phyloP scores from a whole-genome alignment of 2,329 filamentous ascomycete species.

The Geosmithia putterillii region DNA sequence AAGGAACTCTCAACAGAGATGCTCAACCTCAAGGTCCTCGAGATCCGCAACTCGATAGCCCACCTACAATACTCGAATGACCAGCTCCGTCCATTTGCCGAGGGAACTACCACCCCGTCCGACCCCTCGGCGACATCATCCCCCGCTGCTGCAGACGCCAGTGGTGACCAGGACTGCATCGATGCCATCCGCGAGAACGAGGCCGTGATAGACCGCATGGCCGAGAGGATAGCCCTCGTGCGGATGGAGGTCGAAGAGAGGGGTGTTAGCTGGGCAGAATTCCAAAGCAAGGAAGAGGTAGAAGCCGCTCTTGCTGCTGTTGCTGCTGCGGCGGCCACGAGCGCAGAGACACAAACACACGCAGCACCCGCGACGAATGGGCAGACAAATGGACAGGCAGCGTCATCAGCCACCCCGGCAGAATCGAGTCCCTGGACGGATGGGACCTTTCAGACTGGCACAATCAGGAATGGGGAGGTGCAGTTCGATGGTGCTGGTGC shows the following conservation, averaged over 20 bases:
- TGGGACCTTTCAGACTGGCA: slow-evolving; percentile 51
- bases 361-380: slow-evolving; percentile 2
- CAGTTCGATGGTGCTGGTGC: slow-evolving; percentile 23
- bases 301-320: too few relatives aligned
- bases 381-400: too few relatives aligned
- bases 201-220: slow-evolving; percentile 54
- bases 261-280: slow-evolving; percentile 44
- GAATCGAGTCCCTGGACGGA: slow-evolving; percentile 42
- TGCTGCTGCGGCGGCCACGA: slow-evolving; percentile 11
- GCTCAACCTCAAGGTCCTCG: slow-evolving; percentile 63
- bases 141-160: not conserved
- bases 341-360: not conserved
- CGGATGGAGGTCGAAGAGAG: slow-evolving; percentile 50
- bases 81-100: slow-evolving; percentile 57
- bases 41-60: slow-evolving; percentile 61
- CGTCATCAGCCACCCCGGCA: too few relatives aligned
- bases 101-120: slow-evolving; percentile 21
- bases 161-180: slow-evolving; percentile 55
- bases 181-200: slow-evolving; percentile 66
- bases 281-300: slow-evolving; percentile 33
- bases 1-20: slow-evolving; percentile 51
- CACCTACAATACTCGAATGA: slow-evolving; percentile 65
- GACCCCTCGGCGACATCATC: slow-evolving; percentile 1
- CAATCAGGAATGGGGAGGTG: slow-evolving; percentile 37
- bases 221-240: slow-evolving; percentile 51